Percentiles rank a stretch among this genome's conserved stretches.
phyloP scores from a whole-genome alignment of 371 early-diverging fungal genomes.

The Fennellomyces sp. region DNA sequence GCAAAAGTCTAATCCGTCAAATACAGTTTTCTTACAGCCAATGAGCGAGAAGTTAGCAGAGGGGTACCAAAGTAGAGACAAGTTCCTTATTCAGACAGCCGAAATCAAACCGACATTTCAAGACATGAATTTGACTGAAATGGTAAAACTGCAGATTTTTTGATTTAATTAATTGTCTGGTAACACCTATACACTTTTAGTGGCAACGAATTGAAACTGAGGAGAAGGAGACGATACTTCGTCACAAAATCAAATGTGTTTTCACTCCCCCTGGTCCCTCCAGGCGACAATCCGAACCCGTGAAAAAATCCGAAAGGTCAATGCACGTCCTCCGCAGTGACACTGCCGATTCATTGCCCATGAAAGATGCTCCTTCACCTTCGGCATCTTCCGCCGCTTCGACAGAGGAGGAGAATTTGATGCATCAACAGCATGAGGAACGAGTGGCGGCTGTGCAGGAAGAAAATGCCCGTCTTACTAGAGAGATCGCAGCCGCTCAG shows the following conservation, averaged over 20 bases:
- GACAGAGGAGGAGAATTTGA: constrained; percentile 4
- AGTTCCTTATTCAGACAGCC: constrained; percentile 91
- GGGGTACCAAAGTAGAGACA: constrained; percentile 90
- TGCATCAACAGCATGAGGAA: not conserved
- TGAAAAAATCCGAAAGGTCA: not conserved
- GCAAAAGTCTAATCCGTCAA: too few relatives aligned
- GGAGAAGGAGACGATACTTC: constrained; percentile 51
- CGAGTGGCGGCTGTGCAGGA: not conserved
- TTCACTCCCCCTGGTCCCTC: not conserved
- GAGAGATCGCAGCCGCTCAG: not conserved
- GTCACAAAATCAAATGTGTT: constrained; percentile 62
- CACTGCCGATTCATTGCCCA: not conserved
- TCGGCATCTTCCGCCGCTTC: not conserved
- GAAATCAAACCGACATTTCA: constrained; percentile 61
- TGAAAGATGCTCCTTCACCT: not conserved
- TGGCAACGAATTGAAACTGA: constrained; percentile 59
- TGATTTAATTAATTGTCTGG: not conserved
- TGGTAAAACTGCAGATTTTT: constrained; percentile 8
- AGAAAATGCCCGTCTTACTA: not conserved
- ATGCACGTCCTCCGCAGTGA: not conserved
- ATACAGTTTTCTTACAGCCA: constrained; percentile 83
- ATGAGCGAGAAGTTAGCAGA: constrained; percentile 81
- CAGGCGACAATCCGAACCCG: not conserved
- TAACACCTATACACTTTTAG: constrained; percentile 23
- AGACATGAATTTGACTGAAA: constrained; percentile 9